Percentiles rank a stretch among this genome's conserved stretches.
These are phyloP conservation scores for Tylopilus felleus DNA, from an alignment of 768 basidiomycete genomes.

Conservation along the genomic window DNA sequence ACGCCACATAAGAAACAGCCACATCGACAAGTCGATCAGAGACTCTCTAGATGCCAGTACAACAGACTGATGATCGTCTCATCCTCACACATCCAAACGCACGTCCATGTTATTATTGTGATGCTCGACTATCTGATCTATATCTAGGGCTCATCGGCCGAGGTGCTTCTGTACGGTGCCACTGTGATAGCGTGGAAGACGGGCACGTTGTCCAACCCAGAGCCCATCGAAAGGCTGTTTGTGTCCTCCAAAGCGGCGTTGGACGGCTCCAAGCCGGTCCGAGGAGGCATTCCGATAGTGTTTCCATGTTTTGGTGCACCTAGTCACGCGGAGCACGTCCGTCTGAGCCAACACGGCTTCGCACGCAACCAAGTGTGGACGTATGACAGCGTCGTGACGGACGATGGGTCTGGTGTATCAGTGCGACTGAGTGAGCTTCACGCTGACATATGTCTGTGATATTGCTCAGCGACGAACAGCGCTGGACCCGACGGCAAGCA, in stretches of 20 bases:
- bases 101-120: neutral
- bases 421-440: slow-evolving; percentile 65
- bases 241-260: slow-evolving; percentile 74
- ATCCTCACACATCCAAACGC: slow-evolving; percentile 65
- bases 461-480: slow-evolving; percentile 36
- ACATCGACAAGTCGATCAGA: neutral
- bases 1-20: slow-evolving; percentile 20
- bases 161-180: slow-evolving; percentile 78
- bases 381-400: slow-evolving; percentile 59
- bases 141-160: slow-evolving; percentile 58
- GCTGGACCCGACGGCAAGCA: slow-evolving; percentile 59
- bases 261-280: slow-evolving; percentile 77
- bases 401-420: slow-evolving; percentile 70
- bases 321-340: slow-evolving; percentile 63
- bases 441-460: neutral
- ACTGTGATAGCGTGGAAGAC: slow-evolving; percentile 86
- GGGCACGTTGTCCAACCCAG: slow-evolving; percentile 32
- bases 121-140: neutral
- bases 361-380: slow-evolving; percentile 77
- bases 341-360: slow-evolving; percentile 86
- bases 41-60: slow-evolving; percentile 50
- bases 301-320: slow-evolving; percentile 92
- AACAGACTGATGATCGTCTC: slow-evolving; percentile 41
- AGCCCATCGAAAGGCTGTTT: slow-evolving; percentile 68
- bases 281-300: slow-evolving; percentile 57